Base-by-base conservation (phyloP, 192 early-diverging fungal genomes). In the Podila epicladia region DNA sequence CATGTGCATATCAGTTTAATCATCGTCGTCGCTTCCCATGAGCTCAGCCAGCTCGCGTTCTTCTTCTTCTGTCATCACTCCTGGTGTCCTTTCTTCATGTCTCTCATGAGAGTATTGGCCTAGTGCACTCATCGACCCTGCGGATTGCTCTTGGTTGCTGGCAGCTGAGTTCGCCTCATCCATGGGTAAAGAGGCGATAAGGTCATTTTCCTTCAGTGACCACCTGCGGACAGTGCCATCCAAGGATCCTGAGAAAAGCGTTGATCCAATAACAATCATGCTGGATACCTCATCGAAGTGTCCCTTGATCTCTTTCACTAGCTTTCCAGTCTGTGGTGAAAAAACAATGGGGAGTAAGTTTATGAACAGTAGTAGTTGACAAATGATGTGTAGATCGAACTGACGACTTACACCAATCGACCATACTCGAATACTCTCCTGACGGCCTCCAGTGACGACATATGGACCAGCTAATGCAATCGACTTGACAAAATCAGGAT, bases 231-330 rank as follows among this genome's bases (percentile, higher is more conserved):
- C 78, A 2, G 97, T 97, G 24, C 90, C 87, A 78, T 99, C 97
- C 32, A 98, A 78, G 0, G 94, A 93, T 20, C 88, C 92, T 17
- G 94, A 93, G 76, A 94, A 95, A 19, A 98, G 82, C 4, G 79
- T 87, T 6, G 87, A 79, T 9, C 94, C 93, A 41, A 82, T 58
- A 4, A 88, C 73, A 2, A 80, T 79, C 71, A 98, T 80, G 57
- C 87, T 84, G 0, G 92, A 89, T 2, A 99, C 91, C 75, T 97
- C 97, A 72, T 95, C 96, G 67, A 93, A 97, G 72, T 99, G 97
- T 6, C 93, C 95, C 33, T 92, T 88, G 35, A 99, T 91, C 17
- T 87, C 85, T 28, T 88, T 87, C n/a, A 96, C 84, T 15, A 94
- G 82, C 38, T 94, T 87, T 59, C 91, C 94, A 17, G 88, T 87